A percentile compares a stretch with the other conserved stretches of the same genome.
Evolutionary conservation across 2,329 filamentous ascomycete species (phyloP).

Genomic region (Calonectria pauciramosa): DNA sequence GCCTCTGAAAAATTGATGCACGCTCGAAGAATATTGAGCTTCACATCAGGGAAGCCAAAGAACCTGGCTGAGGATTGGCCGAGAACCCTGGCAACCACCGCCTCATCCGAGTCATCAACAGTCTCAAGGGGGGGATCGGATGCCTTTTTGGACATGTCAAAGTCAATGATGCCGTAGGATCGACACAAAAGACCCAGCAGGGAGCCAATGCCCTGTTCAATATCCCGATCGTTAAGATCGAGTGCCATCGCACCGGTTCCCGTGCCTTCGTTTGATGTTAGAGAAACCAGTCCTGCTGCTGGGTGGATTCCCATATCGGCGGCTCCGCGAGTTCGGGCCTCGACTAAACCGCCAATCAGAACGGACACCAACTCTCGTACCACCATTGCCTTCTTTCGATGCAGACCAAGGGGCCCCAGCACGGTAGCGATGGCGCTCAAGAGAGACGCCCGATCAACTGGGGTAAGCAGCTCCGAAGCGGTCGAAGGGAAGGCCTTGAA

Average conservation of each 20-base stretch:
- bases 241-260: slow-evolving; percentile 67
- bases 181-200: slow-evolving; percentile 73
- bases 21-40: slow-evolving; percentile 88
- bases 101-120: slow-evolving; percentile 64
- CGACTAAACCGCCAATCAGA: slow-evolving; percentile 86
- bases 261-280: slow-evolving; percentile 69
- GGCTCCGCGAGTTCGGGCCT: slow-evolving; percentile 91
- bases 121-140: slow-evolving; percentile 36
- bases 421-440: slow-evolving; percentile 90
- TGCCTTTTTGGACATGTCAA: slow-evolving; percentile 53
- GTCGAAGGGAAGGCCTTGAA: slow-evolving; percentile 80
- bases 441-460: slow-evolving; percentile 82
- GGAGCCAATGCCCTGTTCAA: slow-evolving; percentile 75
- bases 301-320: slow-evolving; percentile 98
- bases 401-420: slow-evolving; percentile 82
- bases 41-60: slow-evolving; percentile 85
- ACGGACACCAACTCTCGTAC: slow-evolving; percentile 87
- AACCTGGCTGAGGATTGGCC: slow-evolving; percentile 69
- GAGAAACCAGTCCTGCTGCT: slow-evolving; percentile 84
- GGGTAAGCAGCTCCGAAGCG: slow-evolving; percentile 75
- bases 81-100: slow-evolving; percentile 69
- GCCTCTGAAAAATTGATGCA: slow-evolving; percentile 96
- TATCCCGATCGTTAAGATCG: slow-evolving; percentile 74
- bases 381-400: slow-evolving; percentile 92
- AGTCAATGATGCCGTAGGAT: slow-evolving; percentile 74